Evolutionary conservation across 257 asterid species (phyloP), one percentile per base, ranked within the genome.

Genomic region (Solanum pimpinellifolium): DNA sequence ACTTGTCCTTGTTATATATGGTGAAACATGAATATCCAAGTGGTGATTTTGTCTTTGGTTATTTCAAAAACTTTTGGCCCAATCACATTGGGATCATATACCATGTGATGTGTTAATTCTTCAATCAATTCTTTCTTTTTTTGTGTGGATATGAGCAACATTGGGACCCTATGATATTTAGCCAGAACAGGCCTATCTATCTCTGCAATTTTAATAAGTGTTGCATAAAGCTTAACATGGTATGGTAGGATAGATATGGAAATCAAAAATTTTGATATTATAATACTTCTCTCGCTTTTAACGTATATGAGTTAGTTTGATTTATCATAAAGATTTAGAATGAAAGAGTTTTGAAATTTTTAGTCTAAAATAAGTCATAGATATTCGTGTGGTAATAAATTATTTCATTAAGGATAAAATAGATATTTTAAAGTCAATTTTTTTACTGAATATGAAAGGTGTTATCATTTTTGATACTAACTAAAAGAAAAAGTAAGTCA

Each of bases 281-380:
- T 20, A 56, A 56, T 56, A 56, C 0, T 56, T 56, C 8, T 1
- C 1, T 0, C 0, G 1, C 35, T 7, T 56, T 56, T 56, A 18
- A 18, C 1, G 20, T 56, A 56, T 56, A 56, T 56, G 11, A 56
- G 25, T 49, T 49, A 49, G 1, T 49, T 49, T 49, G 23, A 49
- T 1, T 16, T 52, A 16, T 16, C 0, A 18, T 0, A 0, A 56
- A 56, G 5, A 7, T 20, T 1, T 20, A 7, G 11, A 56, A 20
- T 20, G 11, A 56, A 20, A 0, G n/a, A 56, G n/a, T 56, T 56
- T 56, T 18, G 11, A 56, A 7, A 56, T 56, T 56, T 56, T 0
- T 56, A 0, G 65, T 56, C 0, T 56, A 1, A 56, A 56, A 0
- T 18, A 56, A 56, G 1, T 56, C 9, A 56, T 56, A 56, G 0